Conservation (phyloP, 495 filamentous ascomycete species). For the Xylaria curta region DNA sequence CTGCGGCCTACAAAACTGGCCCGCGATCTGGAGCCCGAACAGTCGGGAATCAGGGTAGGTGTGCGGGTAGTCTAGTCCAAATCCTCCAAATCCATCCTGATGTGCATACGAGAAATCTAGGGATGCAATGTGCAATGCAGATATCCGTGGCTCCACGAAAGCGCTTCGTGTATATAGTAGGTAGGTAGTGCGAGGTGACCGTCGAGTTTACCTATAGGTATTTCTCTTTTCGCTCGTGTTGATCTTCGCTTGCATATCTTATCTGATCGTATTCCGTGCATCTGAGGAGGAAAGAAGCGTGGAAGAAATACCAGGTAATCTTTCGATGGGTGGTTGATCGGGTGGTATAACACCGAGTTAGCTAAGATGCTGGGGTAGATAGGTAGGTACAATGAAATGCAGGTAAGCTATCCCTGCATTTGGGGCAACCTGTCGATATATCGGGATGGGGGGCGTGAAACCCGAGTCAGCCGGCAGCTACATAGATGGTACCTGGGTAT, state of each 20-base stretch:
- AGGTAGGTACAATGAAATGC: not conserved
- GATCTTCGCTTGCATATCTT: not conserved
- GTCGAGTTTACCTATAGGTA: not conserved
- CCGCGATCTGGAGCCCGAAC: slow-evolving; percentile 22
- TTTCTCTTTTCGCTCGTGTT: not conserved
- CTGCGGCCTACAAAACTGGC: slow-evolving; percentile 15
- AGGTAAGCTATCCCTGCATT: not conserved
- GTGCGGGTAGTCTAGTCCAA: slow-evolving; percentile 3
- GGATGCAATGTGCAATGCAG: not conserved
- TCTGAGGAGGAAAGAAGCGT: not conserved
- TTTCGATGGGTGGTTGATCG: not conserved
- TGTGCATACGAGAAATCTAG: not conserved
- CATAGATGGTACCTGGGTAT: not conserved
- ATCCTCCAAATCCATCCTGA: slow-evolving; percentile 6
- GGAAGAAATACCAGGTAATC: not conserved
- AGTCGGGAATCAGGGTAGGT: slow-evolving; percentile 20
- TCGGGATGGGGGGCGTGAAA: slow-evolving; percentile 1
- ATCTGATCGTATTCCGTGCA: not conserved
- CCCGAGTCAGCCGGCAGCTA: not conserved
- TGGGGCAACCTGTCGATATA: not conserved
- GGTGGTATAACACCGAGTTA: not conserved
- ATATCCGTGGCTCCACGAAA: slow-evolving; percentile 5
- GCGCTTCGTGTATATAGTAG: not conserved
- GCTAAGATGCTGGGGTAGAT: not conserved
- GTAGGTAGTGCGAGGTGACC: not conserved